Conservation (phyloP, 2,329 filamentous ascomycete genomes). For the Myriosclerotinia curreyana region DNA sequence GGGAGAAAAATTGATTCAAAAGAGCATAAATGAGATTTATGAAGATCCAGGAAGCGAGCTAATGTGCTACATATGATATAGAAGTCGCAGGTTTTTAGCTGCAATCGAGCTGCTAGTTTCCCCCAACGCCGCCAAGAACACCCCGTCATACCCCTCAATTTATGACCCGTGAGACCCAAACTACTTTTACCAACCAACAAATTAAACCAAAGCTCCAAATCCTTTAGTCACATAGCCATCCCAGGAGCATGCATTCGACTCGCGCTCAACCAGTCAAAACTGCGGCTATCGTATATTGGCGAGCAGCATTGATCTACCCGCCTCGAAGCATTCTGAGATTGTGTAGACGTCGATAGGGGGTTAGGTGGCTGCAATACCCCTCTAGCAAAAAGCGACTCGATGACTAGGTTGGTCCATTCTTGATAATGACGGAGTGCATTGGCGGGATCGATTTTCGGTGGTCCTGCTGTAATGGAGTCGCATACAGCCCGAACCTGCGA, state of each 20-base stretch:
- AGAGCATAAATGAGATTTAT: constrained; percentile 2
- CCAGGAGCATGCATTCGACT: constrained; percentile 3
- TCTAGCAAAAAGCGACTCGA: constrained; percentile 2
- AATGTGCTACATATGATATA: neutral
- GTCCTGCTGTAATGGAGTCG: constrained; percentile 17
- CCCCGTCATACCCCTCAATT: neutral
- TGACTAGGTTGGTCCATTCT: constrained; percentile 14
- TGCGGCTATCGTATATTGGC: constrained; percentile 15
- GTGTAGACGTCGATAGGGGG: constrained; percentile 2
- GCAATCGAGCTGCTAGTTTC: neutral
- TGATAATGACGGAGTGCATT: constrained; percentile 17
- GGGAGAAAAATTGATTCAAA: neutral
- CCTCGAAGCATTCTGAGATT: neutral
- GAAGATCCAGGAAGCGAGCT: neutral
- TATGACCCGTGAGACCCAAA: constrained; percentile 1
- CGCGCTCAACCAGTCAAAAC: constrained; percentile 15
- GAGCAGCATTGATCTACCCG: constrained; percentile 14
- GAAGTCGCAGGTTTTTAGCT: neutral
- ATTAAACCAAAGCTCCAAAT: neutral
- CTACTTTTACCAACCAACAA: neutral
- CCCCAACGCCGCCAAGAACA: neutral
- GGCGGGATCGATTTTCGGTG: constrained; percentile 14
- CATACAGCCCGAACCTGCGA: constrained; percentile 16
- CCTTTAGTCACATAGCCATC: constrained; percentile 14
- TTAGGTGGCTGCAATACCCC: constrained; percentile 7